A percentile compares a stretch with the other conserved stretches of the same genome.
Conservation (phyloP, 169 alveolate genomes). For the Cyclospora cayetanensis region DNA sequence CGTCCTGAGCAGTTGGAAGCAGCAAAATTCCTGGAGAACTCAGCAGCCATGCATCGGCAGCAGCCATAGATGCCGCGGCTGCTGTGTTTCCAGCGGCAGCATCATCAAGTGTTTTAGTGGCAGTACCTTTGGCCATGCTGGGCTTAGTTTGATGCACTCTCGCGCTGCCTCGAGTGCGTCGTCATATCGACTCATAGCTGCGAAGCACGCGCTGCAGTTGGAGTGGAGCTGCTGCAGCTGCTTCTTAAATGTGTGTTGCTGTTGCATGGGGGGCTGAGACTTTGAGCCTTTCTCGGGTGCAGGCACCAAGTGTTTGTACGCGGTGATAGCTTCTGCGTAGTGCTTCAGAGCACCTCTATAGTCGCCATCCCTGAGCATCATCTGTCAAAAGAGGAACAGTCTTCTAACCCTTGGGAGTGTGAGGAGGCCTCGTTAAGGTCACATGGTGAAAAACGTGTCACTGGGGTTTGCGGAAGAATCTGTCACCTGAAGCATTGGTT, state of each 20-base stretch:
- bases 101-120: neutral
- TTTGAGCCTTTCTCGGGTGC: no score
- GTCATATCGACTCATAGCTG: neutral
- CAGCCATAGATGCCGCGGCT: neutral
- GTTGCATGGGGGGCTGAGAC: neutral
- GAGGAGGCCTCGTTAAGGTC: no score
- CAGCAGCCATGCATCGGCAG: neutral
- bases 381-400: no score
- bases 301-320: neutral
- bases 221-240: slow-evolving; percentile 52
- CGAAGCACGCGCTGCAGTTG: slow-evolving; percentile 29
- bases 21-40: neutral
- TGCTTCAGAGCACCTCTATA: slow-evolving; percentile 9
- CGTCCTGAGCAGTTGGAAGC: no score
- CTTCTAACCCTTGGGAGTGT: no score
- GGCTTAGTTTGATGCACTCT: slow-evolving; percentile 19
- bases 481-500: neutral
- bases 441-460: no score
- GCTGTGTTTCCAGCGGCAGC: neutral
- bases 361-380: slow-evolving; percentile 1
- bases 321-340: neutral
- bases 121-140: slow-evolving; percentile 16
- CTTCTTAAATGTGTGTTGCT: neutral
- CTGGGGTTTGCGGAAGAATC: no score
- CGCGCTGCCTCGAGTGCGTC: slow-evolving; percentile 30